Evolutionary conservation across 495 filamentous ascomycete species (phyloP), one percentile per base, ranked within the genome.

Genomic region (Aspergillus avenaceus): DNA sequence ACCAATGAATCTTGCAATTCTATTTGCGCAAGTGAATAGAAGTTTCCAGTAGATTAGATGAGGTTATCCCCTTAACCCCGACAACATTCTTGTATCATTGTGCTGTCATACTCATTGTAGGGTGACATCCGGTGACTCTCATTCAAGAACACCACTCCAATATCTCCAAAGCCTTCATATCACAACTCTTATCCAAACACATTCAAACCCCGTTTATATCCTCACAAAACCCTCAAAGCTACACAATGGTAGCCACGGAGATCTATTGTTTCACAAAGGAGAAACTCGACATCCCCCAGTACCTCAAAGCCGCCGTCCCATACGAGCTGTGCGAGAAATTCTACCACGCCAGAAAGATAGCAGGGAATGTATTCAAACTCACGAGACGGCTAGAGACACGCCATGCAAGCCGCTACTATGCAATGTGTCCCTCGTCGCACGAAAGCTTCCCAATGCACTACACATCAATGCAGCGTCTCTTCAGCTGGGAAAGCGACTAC

Each of bases 401-500:
- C 16, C 41, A 42, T 36, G 25, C 42, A 29, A 22, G 50, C 12
- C 56, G 63, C 14, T 64, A 50, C 50, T 31, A 37, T 26, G 44
- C 41, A 26, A 45, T 67, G 36, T 70, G 63, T 23, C 50, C 57
- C 22, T 13, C 3, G 1, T 41, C 11, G 36, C 13, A 32, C 14
- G 21, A 14, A 12, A 24, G 16, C 4, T 49, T 37, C 45, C 8
- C 36, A 14, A n/a, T 21, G 0, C 62, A 67, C 24, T 12, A n/a
- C 11, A 8, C 6, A 3, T 61, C 62, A 21, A 44, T 71, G 21
- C 16, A 50, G 0, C 60, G 54, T 5, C 59, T 71, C 22, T 38
- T 53, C 9, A 32, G 32, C 16, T 65, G 64, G 64, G 26, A 41
- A 11, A 38, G 49, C 28, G 45, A 59, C 25, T 45, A 40, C 28